phyloP scores from a whole-genome alignment of 176 grass and related monocot genomes.

The Oryza meridionalis region DNA sequence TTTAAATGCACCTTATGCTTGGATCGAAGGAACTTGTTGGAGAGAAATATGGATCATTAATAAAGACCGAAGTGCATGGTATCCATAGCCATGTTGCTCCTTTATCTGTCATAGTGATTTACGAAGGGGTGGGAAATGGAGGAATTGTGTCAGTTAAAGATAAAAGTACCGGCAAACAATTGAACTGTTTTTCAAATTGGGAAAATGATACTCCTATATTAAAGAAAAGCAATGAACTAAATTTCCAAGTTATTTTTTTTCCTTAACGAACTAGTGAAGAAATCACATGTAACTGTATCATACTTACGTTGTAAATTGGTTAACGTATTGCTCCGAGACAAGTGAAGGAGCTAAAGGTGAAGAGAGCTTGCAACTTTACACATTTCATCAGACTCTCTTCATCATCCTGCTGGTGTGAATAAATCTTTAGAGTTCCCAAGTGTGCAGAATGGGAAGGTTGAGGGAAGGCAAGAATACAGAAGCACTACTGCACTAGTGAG shows the following conservation, averaged over 20 bases:
- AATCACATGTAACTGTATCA: neutral
- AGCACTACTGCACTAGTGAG: neutral
- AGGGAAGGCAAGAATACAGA: neutral
- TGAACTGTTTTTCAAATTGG: neutral
- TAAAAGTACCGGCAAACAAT: neutral
- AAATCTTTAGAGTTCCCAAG: neutral
- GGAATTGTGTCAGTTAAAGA: neutral
- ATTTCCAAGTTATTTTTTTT: neutral
- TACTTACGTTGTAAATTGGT: neutral
- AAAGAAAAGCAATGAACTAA: neutral
- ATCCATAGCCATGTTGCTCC: neutral
- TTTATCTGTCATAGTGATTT: constrained; percentile 1
- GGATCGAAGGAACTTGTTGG: neutral
- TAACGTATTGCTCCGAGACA: neutral
- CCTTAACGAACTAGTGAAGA: neutral
- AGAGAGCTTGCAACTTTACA: constrained; percentile 22
- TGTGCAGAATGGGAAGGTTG: neutral
- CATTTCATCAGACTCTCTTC: neutral
- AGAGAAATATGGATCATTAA: neutral
- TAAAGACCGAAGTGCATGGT: neutral
- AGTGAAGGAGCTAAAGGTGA: neutral
- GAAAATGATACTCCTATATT: neutral
- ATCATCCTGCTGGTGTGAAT: neutral
- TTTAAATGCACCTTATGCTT: constrained; percentile 10
- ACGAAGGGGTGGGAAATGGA: neutral